phyloP scores from a whole-genome alignment of 2,329 filamentous ascomycete species.

The Exophiala bonariae region DNA sequence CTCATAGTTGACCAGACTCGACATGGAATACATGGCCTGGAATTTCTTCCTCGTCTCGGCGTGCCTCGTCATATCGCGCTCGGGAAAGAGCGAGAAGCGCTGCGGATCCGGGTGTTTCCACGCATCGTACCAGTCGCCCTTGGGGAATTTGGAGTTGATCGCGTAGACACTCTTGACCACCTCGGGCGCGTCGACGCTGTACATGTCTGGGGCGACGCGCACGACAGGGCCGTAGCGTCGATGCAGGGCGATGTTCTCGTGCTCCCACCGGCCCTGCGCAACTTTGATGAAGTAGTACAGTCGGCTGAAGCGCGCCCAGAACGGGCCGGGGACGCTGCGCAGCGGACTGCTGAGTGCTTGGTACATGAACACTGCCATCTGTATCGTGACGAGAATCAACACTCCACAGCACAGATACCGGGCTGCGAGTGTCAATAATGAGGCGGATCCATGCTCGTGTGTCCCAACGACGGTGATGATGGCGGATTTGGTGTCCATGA shows the following conservation, averaged over 20 bases:
- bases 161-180: conserved; percentile 26
- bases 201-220: conserved; percentile 24
- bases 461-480: too few relatives aligned
- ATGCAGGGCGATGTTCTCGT: conserved; percentile 31
- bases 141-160: conserved; percentile 24
- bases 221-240: conserved; percentile 24
- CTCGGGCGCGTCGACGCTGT: conserved; percentile 25
- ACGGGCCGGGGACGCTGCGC: conserved; percentile 45
- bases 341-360: conserved; percentile 35
- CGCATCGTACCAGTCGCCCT: conserved; percentile 50
- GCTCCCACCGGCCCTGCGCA: conserved; percentile 38
- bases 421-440: too few relatives aligned
- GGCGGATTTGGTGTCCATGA: too few relatives aligned
- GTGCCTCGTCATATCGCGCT: conserved; percentile 72
- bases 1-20: conserved; percentile 50
- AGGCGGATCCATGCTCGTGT: too few relatives aligned
- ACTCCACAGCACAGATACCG: conserved; percentile 3
- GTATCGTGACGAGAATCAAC: conserved; percentile 6
- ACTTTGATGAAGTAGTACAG: conserved; percentile 46
- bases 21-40: conserved; percentile 50
- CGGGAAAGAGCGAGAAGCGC: conserved; percentile 64
- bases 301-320: conserved; percentile 44
- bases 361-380: conserved; percentile 21
- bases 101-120: conserved; percentile 59
- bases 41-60: conserved; percentile 63